Evolutionary conservation across 768 basidiomycete species (phyloP), one percentile per base, ranked within the genome.

Genomic region (Phanerodontia chrysosporium): DNA sequence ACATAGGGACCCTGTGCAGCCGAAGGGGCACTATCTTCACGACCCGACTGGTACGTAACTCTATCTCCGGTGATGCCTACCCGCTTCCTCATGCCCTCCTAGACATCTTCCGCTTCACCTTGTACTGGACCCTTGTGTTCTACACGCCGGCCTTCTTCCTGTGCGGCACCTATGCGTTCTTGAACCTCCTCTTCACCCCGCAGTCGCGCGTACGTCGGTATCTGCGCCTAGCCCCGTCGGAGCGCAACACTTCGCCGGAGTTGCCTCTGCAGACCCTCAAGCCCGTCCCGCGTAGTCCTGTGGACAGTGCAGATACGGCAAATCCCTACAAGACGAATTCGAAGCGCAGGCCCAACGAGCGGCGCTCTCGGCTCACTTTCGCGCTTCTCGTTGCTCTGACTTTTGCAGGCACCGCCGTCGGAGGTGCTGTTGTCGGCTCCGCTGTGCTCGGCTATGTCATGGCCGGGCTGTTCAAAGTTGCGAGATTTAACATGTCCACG

Each of bases 51-150:
- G 78, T 76, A 39, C 18, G 67, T 60, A 16, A 7, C 8, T 7
- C 28, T 30, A 9, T 49, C 29, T 25, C 45, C 18, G 24, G 13
- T 22, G 7, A 18, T 29, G 39, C 39, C 39, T 18, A 18, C 39
- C 39, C 39, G 39, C 8, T 8, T 18, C 39, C 18, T 42, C 39
- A 42, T 42, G 8, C 8, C 39, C 18, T 42, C 4, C 32, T 28
- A 80, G 78, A 77, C 46, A 62, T 80, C 46, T 80, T 77, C 64
- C 69, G 62, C 13, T 80, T 80, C 68, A 80, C 78, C 8, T 69
- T 80, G 14, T 80, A 78, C 62, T 80, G 78, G 78, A 77, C 76
- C 1, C 58, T 80, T 18, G 68, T 80, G 28, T 75, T 80, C 62
- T 74, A 79, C 65, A 68, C 69, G 21, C 78, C 79, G 0, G 66